phyloP scores from a whole-genome alignment of 257 asterid species.

The Catharanthus roseus region DNA sequence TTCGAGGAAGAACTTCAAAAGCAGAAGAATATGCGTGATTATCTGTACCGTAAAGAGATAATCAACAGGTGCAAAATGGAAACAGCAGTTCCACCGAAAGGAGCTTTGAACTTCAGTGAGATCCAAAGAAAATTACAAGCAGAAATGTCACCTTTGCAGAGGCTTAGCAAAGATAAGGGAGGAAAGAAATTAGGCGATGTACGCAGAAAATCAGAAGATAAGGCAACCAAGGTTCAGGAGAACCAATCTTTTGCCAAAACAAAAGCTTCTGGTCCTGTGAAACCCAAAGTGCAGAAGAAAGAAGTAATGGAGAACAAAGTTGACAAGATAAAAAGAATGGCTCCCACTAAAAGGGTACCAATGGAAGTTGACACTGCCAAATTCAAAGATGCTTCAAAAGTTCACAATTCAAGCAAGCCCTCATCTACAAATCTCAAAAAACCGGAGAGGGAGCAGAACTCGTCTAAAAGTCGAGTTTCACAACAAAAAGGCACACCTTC shows the following conservation, averaged over 20 bases:
- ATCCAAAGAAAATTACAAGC: slow-evolving; percentile 9
- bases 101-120: slow-evolving; percentile 19
- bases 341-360: slow-evolving; percentile 25
- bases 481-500: slow-evolving; percentile 18
- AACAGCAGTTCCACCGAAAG: slow-evolving; percentile 26
- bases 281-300: slow-evolving; percentile 34
- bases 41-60: slow-evolving; percentile 22
- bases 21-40: slow-evolving; percentile 14
- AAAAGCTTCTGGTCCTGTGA: slow-evolving; percentile 25
- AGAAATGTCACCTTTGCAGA: slow-evolving; percentile 23
- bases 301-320: slow-evolving; percentile 27
- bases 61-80: slow-evolving; percentile 19
- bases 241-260: slow-evolving; percentile 21
- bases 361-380: slow-evolving; percentile 18
- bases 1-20: slow-evolving; percentile 8
- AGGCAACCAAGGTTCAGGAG: slow-evolving; percentile 19
- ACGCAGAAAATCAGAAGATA: slow-evolving; percentile 18
- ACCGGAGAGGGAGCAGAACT: slow-evolving; percentile 28
- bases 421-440: slow-evolving; percentile 21
- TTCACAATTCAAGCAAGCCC: slow-evolving; percentile 17
- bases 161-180: slow-evolving; percentile 16
- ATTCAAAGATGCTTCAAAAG: slow-evolving; percentile 20
- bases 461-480: slow-evolving; percentile 24
- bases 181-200: slow-evolving; percentile 19
- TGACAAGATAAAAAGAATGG: slow-evolving; percentile 21